phyloP scores from a whole-genome alignment of 2,329 filamentous ascomycete species.

The Colletotrichum sp. region DNA sequence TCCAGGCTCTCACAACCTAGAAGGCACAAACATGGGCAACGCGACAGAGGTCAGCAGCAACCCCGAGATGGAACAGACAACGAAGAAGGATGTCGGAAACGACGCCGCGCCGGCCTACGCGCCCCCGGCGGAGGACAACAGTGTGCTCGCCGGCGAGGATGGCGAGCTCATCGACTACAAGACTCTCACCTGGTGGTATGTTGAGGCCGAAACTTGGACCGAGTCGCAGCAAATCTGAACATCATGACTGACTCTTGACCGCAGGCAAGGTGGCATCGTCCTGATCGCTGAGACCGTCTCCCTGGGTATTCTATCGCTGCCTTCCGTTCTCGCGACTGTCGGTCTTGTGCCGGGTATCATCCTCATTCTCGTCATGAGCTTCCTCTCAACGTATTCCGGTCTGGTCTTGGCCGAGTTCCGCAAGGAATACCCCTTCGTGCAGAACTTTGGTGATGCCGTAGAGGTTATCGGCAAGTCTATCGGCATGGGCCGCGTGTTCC shows the following conservation, averaged over 20 bases:
- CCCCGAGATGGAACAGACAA: constrained; percentile 4
- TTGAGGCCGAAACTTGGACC: background rate
- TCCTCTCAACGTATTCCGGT: constrained; percentile 71
- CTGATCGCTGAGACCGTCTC: constrained; percentile 50
- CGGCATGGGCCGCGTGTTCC: constrained; percentile 56
- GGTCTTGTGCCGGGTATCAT: constrained; percentile 77
- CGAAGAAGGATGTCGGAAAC: background rate
- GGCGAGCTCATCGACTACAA: constrained; percentile 37
- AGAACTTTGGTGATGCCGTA: constrained; percentile 70
- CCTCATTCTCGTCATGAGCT: constrained; percentile 69
- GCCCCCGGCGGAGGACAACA: constrained; percentile 9
- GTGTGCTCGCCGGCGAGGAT: constrained; percentile 10
- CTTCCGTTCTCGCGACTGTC: constrained; percentile 74
- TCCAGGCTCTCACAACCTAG: background rate
- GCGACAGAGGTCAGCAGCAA: background rate
- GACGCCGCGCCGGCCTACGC: constrained; percentile 8
- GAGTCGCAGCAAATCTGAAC: background rate
- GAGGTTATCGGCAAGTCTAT: constrained; percentile 54
- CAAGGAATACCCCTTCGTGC: constrained; percentile 70
- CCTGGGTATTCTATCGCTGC: constrained; percentile 71
- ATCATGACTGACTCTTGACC: background rate
- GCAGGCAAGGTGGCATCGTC: constrained; percentile 50
- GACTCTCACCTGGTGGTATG: constrained; percentile 43
- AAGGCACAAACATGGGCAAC: constrained; percentile 1
- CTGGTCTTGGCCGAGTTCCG: constrained; percentile 69